Base-by-base conservation (phyloP, 2,329 filamentous ascomycete genomes). In the Aspergillus candidus region DNA sequence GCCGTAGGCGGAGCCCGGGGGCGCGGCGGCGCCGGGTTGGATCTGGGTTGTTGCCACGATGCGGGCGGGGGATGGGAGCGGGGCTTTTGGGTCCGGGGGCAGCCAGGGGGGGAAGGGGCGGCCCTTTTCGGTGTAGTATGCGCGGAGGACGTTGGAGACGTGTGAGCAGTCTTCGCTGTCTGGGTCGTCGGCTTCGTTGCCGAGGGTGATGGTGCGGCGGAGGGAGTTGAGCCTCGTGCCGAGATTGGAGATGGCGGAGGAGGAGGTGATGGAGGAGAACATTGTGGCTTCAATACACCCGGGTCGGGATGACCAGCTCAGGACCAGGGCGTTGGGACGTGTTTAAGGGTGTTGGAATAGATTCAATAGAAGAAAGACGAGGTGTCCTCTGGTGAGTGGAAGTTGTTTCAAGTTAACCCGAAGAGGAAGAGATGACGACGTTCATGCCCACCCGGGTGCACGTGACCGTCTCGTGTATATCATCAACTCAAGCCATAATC, bases 101-200 rank as follows among this genome's bases (percentile, higher is more conserved):
- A 97, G 82, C 91, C 93, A 97, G 55, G 75, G 70, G 1, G 93
- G 93, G 51, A 90, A 86, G 2, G 82, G 76, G 15, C 83, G 82
- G 55, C 84, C 86, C 62, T 94, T 93, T 66, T 97, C 90, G 40
- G 75, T 80, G 75, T 98, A 97, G 76, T 97, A 95, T 57, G 82
- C 84, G 58, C 93, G 86, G 18, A 98, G 80, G 31, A 94, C 89
- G 58, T 93, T 87, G 69, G 88, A 94, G 60, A 97, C 86, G 72
- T 97, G 89, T 3, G 89, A 94, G 71, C 94, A 88, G 71, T 97
- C 90, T 69, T 94, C 71, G 49, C 71, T 65, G 33, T 72, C 70
- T 2, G 70, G 67, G 54, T 70, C 68, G 50, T 70, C 68, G 32
- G 55, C 59, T 49, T 70, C 67, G 44, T 70, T 66, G 48, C 65